These are phyloP conservation scores for Petasospora rhodanensis DNA, from an alignment of 1,139 yeast genomes.

Conservation along the genomic window DNA sequence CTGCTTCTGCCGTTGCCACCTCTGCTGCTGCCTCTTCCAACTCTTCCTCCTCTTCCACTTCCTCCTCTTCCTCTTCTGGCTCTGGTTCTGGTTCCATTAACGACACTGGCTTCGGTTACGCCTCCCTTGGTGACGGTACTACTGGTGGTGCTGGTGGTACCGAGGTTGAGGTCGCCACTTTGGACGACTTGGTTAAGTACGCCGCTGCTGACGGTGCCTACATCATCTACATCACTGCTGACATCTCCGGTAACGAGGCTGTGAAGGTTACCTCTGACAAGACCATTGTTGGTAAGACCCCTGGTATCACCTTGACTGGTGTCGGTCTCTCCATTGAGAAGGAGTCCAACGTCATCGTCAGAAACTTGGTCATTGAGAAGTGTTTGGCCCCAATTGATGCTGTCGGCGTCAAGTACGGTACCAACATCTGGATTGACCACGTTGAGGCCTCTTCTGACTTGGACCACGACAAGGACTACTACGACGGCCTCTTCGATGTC, in stretches of 20 bases:
- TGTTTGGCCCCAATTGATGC: not conserved
- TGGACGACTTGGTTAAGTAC: not conserved
- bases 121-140: not conserved
- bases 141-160: not conserved
- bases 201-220: not conserved
- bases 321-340: not conserved
- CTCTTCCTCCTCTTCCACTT: not conserved
- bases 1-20: not conserved
- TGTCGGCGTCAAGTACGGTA: not conserved
- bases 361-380: not conserved
- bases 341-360: not conserved
- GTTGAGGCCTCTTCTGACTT: slow-evolving; percentile 1
- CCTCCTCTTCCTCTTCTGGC: not conserved
- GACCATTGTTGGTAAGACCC: not conserved
- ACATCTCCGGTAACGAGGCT: not conserved
- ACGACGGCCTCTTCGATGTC: slow-evolving; percentile 1
- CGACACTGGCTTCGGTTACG: not conserved
- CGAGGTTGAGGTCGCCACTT: not conserved
- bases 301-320: not conserved
- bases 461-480: slow-evolving; percentile 2
- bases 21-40: not conserved
- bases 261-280: not conserved
- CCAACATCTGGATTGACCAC: not conserved
- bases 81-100: too few species aligned
- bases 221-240: not conserved